Evolutionary conservation across 768 basidiomycete genomes (phyloP).

Genomic region (Leccinum variicolor): DNA sequence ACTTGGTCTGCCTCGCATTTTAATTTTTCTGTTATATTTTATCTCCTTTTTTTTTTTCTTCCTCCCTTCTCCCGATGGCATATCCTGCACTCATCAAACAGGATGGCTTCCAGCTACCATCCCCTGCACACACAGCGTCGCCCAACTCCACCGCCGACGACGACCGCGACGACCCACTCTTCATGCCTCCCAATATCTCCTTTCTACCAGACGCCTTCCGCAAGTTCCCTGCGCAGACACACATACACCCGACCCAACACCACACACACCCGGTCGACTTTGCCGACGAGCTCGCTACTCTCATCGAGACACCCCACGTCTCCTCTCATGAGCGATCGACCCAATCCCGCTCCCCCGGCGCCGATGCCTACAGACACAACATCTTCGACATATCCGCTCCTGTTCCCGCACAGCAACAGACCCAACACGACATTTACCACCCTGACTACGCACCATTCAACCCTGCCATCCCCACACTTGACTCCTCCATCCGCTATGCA

Average conservation of each 20-base stretch:
- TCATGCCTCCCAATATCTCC: conserved; percentile 42
- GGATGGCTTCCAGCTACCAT: conserved; percentile 70
- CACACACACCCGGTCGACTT: conserved; percentile 46
- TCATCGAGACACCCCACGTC: conserved; percentile 42
- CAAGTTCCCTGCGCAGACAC: conserved; percentile 39
- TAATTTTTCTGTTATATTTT: neutral
- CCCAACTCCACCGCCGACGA: conserved; percentile 29
- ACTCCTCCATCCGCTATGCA: conserved; percentile 50
- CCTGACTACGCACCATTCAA: conserved; percentile 43
- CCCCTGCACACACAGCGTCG: conserved; percentile 35
- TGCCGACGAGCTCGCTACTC: conserved; percentile 62
- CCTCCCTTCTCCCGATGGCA: conserved; percentile 16
- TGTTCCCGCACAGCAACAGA: conserved; percentile 30
- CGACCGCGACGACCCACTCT: conserved; percentile 34
- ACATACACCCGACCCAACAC: conserved; percentile 13
- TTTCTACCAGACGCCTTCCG: conserved; percentile 55
- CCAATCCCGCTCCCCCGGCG: conserved; percentile 38
- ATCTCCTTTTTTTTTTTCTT: neutral
- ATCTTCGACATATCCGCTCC: conserved; percentile 63
- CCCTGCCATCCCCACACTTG: conserved; percentile 49
- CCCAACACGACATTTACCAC: conserved; percentile 26
- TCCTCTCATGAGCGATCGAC: conserved; percentile 42
- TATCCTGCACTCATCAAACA: conserved; percentile 46
- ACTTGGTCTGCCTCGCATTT: neutral
- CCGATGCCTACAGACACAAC: conserved; percentile 48